Percentiles rank a stretch among this genome's conserved stretches.
Evolutionary conservation across 2,329 filamentous ascomycete species (phyloP).

Genomic region (Parastagonospora avenae): DNA sequence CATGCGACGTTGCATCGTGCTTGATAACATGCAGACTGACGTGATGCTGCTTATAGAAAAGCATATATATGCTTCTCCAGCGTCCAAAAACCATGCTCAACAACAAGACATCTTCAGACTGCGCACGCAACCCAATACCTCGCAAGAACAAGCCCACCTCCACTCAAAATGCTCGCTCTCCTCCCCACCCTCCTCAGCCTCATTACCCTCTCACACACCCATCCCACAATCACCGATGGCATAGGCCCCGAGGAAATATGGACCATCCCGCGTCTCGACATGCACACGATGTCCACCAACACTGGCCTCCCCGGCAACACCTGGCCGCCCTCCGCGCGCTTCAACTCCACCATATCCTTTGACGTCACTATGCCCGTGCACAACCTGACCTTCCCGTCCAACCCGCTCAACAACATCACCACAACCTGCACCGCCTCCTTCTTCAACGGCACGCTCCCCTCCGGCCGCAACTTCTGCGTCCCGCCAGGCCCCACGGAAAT

Average conservation of each 20-base stretch:
- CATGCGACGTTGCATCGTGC: slow-evolving; percentile 1
- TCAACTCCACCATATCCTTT: slow-evolving; percentile 31
- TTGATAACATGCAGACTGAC: background rate
- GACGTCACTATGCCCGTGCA: slow-evolving; percentile 15
- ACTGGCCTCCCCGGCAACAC: slow-evolving; percentile 25
- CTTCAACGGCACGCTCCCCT: slow-evolving; percentile 17
- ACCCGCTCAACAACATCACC: background rate
- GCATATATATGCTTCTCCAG: background rate
- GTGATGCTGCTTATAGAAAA: background rate
- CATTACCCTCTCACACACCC: background rate
- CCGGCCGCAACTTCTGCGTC: background rate
- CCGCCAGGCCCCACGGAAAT: background rate
- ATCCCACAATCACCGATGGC: background rate
- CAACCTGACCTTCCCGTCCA: background rate
- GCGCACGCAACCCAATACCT: background rate
- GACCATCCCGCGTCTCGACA: slow-evolving; percentile 25
- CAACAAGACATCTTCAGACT: background rate
- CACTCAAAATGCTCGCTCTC: too few species aligned
- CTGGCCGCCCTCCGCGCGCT: slow-evolving; percentile 26
- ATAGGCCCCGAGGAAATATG: slow-evolving; percentile 12
- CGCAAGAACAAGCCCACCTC: too few species aligned
- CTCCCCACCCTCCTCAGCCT: background rate
- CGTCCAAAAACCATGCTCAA: background rate
- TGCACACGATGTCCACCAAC: slow-evolving; percentile 34
- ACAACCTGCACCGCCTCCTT: slow-evolving; percentile 15